phyloP scores from a whole-genome alignment of 352 stramenopile species.

The Globisporangium nagaii region DNA sequence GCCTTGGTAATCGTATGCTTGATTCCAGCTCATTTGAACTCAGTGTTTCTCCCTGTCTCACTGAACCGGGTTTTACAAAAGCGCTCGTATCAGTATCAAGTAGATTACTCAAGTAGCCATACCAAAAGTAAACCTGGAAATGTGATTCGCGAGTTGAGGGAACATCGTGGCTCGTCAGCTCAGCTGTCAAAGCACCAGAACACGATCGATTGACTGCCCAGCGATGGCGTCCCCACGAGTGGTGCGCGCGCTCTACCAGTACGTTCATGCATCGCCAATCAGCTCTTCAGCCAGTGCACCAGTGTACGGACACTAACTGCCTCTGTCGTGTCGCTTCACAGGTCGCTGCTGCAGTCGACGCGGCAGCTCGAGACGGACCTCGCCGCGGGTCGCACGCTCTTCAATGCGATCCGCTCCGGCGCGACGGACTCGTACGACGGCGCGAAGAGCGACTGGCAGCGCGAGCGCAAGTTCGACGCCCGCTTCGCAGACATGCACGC shows the following conservation, averaged over 20 bases:
- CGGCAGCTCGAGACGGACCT: constrained; percentile 50
- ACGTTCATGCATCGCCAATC: neutral
- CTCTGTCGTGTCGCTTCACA: constrained; percentile 8
- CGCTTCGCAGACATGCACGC: constrained; percentile 47
- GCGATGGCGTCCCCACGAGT: constrained; percentile 19
- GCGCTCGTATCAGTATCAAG: no score
- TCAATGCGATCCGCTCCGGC: constrained; percentile 59
- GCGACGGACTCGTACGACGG: constrained; percentile 57
- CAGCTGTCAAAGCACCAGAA: no score
- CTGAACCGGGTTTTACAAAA: no score
- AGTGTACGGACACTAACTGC: neutral
- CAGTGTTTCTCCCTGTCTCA: no score
- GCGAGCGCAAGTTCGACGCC: constrained; percentile 51
- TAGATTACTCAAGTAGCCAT: no score
- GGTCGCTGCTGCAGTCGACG: constrained; percentile 46
- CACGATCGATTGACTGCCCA: neutral
- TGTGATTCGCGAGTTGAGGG: no score
- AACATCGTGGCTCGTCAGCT: no score
- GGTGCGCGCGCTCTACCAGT: constrained; percentile 41
- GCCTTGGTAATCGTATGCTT: no score
- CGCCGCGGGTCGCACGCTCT: constrained; percentile 41
- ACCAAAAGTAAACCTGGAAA: no score
- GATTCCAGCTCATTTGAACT: no score
- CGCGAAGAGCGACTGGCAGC: constrained; percentile 69
- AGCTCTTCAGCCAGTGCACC: no score